phyloP scores from a whole-genome alignment of 495 filamentous ascomycete species.

The Neurospora discreta region DNA sequence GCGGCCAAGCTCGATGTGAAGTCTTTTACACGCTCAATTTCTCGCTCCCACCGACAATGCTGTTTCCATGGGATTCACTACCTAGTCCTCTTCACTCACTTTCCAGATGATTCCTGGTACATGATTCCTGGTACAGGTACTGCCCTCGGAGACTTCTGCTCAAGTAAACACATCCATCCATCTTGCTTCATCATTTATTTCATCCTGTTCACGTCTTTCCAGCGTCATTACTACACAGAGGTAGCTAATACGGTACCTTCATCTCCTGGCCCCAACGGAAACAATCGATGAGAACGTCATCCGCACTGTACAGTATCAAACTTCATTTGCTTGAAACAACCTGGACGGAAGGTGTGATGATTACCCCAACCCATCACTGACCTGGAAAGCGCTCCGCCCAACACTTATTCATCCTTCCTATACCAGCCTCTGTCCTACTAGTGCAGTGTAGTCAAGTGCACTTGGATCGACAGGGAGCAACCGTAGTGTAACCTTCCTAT shows the following conservation, averaged over 20 bases:
- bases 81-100: not conserved
- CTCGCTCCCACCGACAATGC: not conserved
- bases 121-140: not conserved
- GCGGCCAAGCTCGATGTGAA: not conserved
- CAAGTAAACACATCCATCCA: not conserved
- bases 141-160: not conserved
- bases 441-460: not conserved
- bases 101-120: not conserved
- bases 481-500: not conserved
- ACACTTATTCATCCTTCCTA: too few species aligned
- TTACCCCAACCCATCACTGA: not conserved
- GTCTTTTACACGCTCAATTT: not conserved
- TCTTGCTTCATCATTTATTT: not conserved
- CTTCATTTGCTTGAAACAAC: too few species aligned
- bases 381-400: too few species aligned
- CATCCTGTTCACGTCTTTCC: not conserved
- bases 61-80: not conserved
- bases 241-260: too few species aligned
- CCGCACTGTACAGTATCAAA: not conserved
- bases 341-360: not conserved
- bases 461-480: not conserved
- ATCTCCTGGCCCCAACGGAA: accelerated
- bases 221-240: too few species aligned
- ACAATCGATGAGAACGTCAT: not conserved
- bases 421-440: not conserved